Evolutionary conservation across 495 filamentous ascomycete species (phyloP).

Genomic region (Pseudevernia furfuracea): DNA sequence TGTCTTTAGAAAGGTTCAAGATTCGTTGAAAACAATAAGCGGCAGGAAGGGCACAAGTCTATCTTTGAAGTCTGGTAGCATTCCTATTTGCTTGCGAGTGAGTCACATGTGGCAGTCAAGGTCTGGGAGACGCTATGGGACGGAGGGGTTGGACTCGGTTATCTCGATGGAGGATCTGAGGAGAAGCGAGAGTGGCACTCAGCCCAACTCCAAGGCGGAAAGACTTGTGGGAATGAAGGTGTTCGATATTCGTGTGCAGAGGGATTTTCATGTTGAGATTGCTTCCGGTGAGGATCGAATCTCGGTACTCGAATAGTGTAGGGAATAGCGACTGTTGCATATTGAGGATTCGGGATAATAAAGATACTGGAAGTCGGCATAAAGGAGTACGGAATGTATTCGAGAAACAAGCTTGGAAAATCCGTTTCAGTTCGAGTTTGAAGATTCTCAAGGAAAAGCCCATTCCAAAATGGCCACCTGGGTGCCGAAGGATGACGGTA

Average conservation of each 20-base stretch:
- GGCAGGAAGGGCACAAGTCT: background rate
- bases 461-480: background rate
- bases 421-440: no score
- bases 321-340: no score
- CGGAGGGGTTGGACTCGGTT: background rate
- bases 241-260: background rate
- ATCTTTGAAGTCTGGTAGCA: conserved; percentile 4
- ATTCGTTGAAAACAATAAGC: background rate
- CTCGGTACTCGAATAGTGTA: no score
- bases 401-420: no score
- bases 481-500: background rate
- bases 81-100: conserved; percentile 1
- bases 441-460: no score
- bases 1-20: conserved; percentile 10
- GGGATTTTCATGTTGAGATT: background rate
- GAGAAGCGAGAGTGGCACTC: background rate
- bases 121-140: background rate
- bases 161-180: background rate
- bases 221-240: background rate
- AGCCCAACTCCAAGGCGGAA: background rate
- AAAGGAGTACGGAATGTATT: no score
- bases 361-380: no score
- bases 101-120: background rate
- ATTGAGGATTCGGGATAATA: no score
- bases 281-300: background rate